Percentiles rank a stretch among this genome's conserved stretches.
Conservation (phyloP, 768 basidiomycete species). For the Termitomyces sp. region DNA sequence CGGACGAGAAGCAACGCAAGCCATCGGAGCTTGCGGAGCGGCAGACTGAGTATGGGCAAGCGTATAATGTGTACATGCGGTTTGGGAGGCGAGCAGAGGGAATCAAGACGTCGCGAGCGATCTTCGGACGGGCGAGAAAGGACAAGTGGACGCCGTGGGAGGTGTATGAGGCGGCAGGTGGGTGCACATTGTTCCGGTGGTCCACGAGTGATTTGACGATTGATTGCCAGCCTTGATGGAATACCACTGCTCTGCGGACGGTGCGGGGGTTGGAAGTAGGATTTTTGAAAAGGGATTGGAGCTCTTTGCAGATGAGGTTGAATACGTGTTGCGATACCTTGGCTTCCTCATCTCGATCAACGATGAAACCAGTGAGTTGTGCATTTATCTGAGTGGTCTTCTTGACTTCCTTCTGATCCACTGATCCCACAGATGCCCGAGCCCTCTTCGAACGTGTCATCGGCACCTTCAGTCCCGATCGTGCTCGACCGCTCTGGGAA, state of each 20-base stretch:
- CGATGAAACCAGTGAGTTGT: slow-evolving; percentile 84
- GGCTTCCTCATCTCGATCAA: slow-evolving; percentile 92
- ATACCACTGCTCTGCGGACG: slow-evolving; percentile 83
- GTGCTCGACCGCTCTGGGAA: slow-evolving; percentile 88
- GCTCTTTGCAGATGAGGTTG: slow-evolving; percentile 73
- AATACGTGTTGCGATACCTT: slow-evolving; percentile 86
- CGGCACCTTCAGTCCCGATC: slow-evolving; percentile 69
- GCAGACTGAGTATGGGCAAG: slow-evolving; percentile 71
- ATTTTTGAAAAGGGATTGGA: slow-evolving; percentile 95
- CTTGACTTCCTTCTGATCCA: slow-evolving; percentile 1
- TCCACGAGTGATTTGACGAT: neutral
- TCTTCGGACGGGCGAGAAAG: slow-evolving; percentile 82
- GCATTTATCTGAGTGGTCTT: neutral
- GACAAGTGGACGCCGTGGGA: slow-evolving; percentile 82
- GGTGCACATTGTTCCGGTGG: slow-evolving; percentile 16
- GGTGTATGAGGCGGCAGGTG: slow-evolving; percentile 90
- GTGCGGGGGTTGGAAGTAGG: slow-evolving; percentile 66
- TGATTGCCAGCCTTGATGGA: slow-evolving; percentile 79
- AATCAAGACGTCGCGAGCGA: slow-evolving; percentile 67
- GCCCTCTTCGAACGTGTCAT: slow-evolving; percentile 93
- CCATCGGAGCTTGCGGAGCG: slow-evolving; percentile 55
- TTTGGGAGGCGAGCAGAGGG: slow-evolving; percentile 87
- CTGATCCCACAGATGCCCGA: slow-evolving; percentile 70
- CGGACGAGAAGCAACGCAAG: slow-evolving; percentile 52
- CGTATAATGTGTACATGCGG: slow-evolving; percentile 89